Evolutionary conservation across 164 flowering plant genomes (phyloP).

Genomic region (Vitis riparia): DNA sequence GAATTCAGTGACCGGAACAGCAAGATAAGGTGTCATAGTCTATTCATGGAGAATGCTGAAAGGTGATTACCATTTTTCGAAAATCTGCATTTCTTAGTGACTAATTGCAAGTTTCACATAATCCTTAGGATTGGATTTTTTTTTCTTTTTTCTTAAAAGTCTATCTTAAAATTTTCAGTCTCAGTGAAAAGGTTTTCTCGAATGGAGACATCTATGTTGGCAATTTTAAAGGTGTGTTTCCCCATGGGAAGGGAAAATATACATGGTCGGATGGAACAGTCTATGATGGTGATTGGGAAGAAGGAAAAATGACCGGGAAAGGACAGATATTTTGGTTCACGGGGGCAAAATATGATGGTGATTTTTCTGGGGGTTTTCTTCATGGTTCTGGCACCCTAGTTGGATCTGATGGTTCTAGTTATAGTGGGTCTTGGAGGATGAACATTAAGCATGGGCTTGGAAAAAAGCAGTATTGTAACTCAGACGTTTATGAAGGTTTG

Average conservation of each 20-base stretch:
- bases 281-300: conserved; percentile 89
- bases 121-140: not conserved
- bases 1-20: not conserved
- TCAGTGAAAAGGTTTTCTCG: conserved; percentile 34
- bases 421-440: conserved; percentile 81
- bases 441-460: conserved; percentile 80
- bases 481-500: conserved; percentile 81
- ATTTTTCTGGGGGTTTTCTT: conserved; percentile 75
- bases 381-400: conserved; percentile 69
- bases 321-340: conserved; percentile 73
- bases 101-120: not conserved
- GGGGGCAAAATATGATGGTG: conserved; percentile 75
- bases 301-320: conserved; percentile 77
- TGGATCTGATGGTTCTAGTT: conserved; percentile 52
- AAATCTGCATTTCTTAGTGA: not conserved
- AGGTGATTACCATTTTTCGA: conserved; percentile 11
- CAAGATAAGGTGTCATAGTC: not conserved
- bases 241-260: conserved; percentile 82
- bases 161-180: conserved; percentile 24
- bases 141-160: not conserved
- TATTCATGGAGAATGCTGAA: conserved; percentile 15
- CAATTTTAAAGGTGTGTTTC: conserved; percentile 46
- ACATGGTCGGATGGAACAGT: conserved; percentile 75
- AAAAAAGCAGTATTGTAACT: conserved; percentile 55
- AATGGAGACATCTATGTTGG: conserved; percentile 84